These are phyloP conservation scores for Candida wancherniae DNA, from an alignment of 805 yeast species.

Conservation along the genomic window DNA sequence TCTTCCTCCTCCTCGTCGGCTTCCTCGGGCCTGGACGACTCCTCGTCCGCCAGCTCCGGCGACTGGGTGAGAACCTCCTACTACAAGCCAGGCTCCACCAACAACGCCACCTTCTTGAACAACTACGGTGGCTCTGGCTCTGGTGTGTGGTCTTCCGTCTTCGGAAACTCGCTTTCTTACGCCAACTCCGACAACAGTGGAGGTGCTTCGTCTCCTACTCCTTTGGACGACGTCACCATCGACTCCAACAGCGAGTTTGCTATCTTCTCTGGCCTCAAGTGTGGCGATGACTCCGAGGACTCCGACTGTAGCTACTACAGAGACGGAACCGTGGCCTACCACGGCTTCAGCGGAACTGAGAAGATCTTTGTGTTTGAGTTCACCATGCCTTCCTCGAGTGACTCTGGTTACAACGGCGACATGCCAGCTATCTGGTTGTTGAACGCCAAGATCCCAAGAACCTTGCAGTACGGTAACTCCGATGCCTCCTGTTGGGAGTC, in stretches of 20 bases:
- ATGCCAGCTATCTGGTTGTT: conserved; percentile 98
- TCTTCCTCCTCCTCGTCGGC: conserved; percentile 28
- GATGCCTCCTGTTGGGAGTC: conserved; percentile 93
- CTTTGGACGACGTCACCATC: conserved; percentile 63
- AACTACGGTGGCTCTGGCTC: conserved; percentile 85
- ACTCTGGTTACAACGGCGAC: conserved; percentile 36
- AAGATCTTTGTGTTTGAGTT: conserved; percentile 93
- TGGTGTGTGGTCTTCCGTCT: conserved; percentile 80
- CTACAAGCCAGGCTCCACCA: conserved; percentile 60
- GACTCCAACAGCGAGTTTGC: conserved; percentile 74
- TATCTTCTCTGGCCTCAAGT: conserved; percentile 70
- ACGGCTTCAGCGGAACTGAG: conserved; percentile 80
- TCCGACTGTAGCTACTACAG: conserved; percentile 83
- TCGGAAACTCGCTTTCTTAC: conserved; percentile 91
- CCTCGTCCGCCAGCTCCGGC: conserved; percentile 14
- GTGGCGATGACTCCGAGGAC: conserved; percentile 33
- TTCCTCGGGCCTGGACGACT: conserved; percentile 34
- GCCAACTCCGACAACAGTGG: conserved; percentile 72
- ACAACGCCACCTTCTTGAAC: conserved; percentile 80
- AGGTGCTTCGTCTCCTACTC: conserved; percentile 64
- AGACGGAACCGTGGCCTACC: conserved; percentile 83
- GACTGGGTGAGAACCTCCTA: conserved; percentile 72
- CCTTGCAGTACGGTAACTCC: conserved; percentile 82
- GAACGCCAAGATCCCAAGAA: conserved; percentile 95
- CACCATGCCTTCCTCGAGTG: conserved; percentile 69